These are phyloP conservation scores for Melaleuca quinquenervia DNA, from an alignment of 345 rosid genomes.

Conservation along the genomic window DNA sequence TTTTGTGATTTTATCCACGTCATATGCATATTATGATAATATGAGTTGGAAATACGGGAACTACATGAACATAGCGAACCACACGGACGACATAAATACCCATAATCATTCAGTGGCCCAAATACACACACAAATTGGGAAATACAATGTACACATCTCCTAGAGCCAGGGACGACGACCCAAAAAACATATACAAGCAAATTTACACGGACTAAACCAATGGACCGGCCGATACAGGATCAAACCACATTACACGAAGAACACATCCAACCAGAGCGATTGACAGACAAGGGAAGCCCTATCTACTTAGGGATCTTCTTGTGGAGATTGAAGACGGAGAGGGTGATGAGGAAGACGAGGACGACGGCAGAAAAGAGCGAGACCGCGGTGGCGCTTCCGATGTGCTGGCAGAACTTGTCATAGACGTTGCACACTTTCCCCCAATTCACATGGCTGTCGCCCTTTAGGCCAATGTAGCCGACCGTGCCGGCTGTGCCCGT, in stretches of 20 bases:
- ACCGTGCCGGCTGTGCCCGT: slow-evolving; percentile 25
- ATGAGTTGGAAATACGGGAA: background rate
- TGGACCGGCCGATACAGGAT: background rate
- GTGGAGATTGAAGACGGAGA: slow-evolving; percentile 12
- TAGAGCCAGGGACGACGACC: background rate
- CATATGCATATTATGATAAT: background rate
- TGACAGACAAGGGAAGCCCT: background rate
- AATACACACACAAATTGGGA: background rate
- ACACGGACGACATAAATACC: background rate
- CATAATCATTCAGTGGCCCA: background rate
- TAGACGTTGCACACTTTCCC: slow-evolving; percentile 13
- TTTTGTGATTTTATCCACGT: no score
- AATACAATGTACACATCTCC: background rate
- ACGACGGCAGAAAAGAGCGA: slow-evolving; percentile 17
- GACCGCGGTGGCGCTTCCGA: slow-evolving; percentile 10
- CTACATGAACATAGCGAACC: background rate
- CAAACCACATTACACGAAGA: background rate
- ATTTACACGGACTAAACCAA: background rate
- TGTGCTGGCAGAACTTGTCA: slow-evolving; percentile 19
- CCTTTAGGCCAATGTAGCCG: slow-evolving; percentile 21
- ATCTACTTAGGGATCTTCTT: slow-evolving; percentile 3
- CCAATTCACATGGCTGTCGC: slow-evolving; percentile 16
- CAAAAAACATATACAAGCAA: background rate
- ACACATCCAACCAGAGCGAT: background rate
- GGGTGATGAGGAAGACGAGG: slow-evolving; percentile 11